These are phyloP conservation scores for Tetrapisispora phaffii DNA, from an alignment of 805 yeast species.

Conservation along the genomic window DNA sequence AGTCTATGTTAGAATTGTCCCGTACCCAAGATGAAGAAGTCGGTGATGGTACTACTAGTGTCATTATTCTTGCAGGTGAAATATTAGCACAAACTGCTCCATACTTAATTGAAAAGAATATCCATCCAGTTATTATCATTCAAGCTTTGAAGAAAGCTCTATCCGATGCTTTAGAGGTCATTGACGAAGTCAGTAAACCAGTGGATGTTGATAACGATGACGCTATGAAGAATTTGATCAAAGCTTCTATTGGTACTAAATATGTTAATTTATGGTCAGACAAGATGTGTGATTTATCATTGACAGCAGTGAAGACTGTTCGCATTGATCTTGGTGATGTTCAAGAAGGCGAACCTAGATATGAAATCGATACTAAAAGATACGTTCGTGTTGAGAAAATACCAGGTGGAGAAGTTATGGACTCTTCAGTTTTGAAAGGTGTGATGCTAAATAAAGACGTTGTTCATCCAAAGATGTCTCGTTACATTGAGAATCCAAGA, in stretches of 20 bases:
- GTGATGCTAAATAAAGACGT: conserved; percentile 91
- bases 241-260: conserved; percentile 92
- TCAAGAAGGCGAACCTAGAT: conserved; percentile 41
- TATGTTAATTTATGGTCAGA: conserved; percentile 85
- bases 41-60: conserved; percentile 98
- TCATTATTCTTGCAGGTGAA: conserved; percentile 93
- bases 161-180: conserved; percentile 79
- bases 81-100: conserved; percentile 92
- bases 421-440: conserved; percentile 81
- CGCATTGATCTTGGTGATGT: conserved; percentile 40
- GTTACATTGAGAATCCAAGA: conserved; percentile 80
- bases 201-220: conserved; percentile 76
- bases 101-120: conserved; percentile 77
- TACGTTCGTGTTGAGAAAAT: conserved; percentile 90
- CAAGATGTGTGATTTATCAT: conserved; percentile 80
- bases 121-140: conserved; percentile 93
- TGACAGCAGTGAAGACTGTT: conserved; percentile 82
- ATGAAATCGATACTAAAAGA: conserved; percentile 87
- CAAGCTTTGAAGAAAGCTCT: conserved; percentile 88
- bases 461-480: conserved; percentile 96
- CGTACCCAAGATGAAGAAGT: conserved; percentile 98
- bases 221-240: conserved; percentile 78
- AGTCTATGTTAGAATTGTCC: conserved; percentile 92
- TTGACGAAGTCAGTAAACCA: conserved; percentile 71
- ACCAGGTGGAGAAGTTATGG: conserved; percentile 96